phyloP scores from a whole-genome alignment of 1,284 basidiomycete species.

The Schizophyllum commune region DNA sequence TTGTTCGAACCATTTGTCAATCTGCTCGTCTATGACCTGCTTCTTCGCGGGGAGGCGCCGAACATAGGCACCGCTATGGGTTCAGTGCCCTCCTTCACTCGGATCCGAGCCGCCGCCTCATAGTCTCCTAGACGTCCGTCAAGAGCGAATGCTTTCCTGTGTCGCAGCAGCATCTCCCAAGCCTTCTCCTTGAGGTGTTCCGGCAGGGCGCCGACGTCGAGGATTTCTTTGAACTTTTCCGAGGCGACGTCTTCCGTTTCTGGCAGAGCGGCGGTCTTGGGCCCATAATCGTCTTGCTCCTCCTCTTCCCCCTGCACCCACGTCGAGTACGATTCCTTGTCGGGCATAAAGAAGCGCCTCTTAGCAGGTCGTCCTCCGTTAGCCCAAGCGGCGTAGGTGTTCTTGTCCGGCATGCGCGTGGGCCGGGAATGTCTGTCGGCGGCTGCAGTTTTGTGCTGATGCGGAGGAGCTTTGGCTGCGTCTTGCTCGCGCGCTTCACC shows the following conservation, averaged over 20 bases:
- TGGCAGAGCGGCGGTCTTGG: conserved; percentile 12
- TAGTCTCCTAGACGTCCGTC: conserved; percentile 19
- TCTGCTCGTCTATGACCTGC: conserved; percentile 23
- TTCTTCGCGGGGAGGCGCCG: conserved; percentile 23
- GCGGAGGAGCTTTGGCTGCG: no score
- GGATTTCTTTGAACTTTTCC: conserved; percentile 3
- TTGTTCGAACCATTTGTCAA: conserved; percentile 21
- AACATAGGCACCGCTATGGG: conserved; percentile 20
- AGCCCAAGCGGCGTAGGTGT: neutral
- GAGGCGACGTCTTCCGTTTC: neutral
- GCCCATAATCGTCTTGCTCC: conserved; percentile 7
- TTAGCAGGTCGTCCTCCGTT: neutral
- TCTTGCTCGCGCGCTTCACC: no score
- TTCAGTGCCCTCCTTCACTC: conserved; percentile 6
- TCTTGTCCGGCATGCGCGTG: neutral
- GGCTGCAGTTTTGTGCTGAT: neutral
- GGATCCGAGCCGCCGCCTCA: conserved; percentile 12
- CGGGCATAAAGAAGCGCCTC: neutral
- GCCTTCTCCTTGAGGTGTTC: conserved; percentile 1
- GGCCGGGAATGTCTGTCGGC: neutral
- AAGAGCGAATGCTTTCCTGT: conserved; percentile 17
- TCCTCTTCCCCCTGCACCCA: neutral
- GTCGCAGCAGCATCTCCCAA: conserved; percentile 7
- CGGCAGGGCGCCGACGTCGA: conserved; percentile 9
- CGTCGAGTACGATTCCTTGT: neutral